phyloP scores from a whole-genome alignment of 2,329 filamentous ascomycete genomes.

The Thelonectria olida region DNA sequence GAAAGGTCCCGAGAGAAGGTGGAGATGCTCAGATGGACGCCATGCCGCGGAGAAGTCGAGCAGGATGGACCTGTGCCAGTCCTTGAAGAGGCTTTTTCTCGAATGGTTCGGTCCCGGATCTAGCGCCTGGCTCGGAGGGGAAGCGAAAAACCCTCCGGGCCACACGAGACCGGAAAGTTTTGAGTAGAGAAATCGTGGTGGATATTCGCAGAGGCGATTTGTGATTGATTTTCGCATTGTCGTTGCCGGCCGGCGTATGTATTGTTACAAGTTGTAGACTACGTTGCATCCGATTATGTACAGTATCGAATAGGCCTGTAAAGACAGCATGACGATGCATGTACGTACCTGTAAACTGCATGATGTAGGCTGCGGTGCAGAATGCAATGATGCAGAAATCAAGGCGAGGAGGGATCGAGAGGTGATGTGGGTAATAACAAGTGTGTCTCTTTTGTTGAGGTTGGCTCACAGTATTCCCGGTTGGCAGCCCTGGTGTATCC shows the following conservation, averaged over 20 bases:
- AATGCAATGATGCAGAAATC: background rate
- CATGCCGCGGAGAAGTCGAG: background rate
- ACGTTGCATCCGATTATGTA: too few relatives aligned
- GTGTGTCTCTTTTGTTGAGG: constrained; percentile 10
- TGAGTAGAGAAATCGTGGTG: constrained; percentile 3
- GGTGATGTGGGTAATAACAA: too few relatives aligned
- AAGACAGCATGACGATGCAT: too few relatives aligned
- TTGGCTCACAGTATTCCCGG: constrained; percentile 2
- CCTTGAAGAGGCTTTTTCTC: background rate
- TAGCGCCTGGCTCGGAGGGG: constrained; percentile 1
- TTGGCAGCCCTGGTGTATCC: background rate
- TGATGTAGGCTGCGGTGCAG: background rate
- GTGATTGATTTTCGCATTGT: background rate
- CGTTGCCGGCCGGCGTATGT: constrained; percentile 3
- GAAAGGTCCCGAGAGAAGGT: constrained; percentile 2
- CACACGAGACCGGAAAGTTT: constrained; percentile 5
- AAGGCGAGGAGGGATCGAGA: too few relatives aligned
- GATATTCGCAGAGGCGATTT: constrained; percentile 1
- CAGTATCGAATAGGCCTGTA: too few relatives aligned
- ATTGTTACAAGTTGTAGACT: constrained; percentile 2
- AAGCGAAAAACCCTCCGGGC: background rate
- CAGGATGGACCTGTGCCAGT: background rate
- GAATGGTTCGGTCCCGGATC: constrained; percentile 1
- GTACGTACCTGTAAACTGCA: too few relatives aligned
- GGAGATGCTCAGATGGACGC: background rate